phyloP scores from a whole-genome alignment of 108 stramenopile species.

The Cyclotella baltica region DNA sequence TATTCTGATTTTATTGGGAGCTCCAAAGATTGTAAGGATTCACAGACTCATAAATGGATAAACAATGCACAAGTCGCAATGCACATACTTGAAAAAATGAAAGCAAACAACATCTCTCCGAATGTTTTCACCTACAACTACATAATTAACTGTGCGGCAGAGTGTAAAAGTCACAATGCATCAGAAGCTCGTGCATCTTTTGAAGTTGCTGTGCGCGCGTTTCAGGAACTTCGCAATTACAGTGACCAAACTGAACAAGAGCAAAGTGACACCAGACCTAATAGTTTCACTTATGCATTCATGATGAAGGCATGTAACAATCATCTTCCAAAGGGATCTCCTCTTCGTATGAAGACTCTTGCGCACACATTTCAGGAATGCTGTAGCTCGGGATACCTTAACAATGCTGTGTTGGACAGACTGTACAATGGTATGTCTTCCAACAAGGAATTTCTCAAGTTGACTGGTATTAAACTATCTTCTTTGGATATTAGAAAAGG shows the following conservation, averaged over 20 bases:
- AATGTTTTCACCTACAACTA: conserved; percentile 62
- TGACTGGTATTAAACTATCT: conserved; percentile 43
- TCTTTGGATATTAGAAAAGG: neutral
- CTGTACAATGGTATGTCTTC: conserved; percentile 53
- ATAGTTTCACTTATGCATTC: conserved; percentile 84
- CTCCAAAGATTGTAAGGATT: conserved; percentile 7
- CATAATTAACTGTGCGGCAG: conserved; percentile 56
- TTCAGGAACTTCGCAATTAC: conserved; percentile 48
- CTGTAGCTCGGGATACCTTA: conserved; percentile 68
- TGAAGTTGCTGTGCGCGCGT: conserved; percentile 51
- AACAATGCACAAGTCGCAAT: conserved; percentile 50
- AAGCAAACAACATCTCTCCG: conserved; percentile 37
- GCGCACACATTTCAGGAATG: conserved; percentile 74
- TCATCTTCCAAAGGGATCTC: conserved; percentile 58
- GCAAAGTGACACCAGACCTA: conserved; percentile 36
- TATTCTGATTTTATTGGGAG: conserved; percentile 26
- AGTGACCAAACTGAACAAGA: neutral
- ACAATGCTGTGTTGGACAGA: conserved; percentile 64
- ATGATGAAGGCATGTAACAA: conserved; percentile 84
- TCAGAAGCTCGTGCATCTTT: conserved; percentile 35
- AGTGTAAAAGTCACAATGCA: conserved; percentile 23
- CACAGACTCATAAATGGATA: neutral
- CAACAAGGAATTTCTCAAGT: conserved; percentile 34
- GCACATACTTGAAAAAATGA: conserved; percentile 49
- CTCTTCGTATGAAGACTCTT: conserved; percentile 58